Conservation (phyloP, 2,329 filamentous ascomycete genomes). For the Trichoderma cornu-damae region DNA sequence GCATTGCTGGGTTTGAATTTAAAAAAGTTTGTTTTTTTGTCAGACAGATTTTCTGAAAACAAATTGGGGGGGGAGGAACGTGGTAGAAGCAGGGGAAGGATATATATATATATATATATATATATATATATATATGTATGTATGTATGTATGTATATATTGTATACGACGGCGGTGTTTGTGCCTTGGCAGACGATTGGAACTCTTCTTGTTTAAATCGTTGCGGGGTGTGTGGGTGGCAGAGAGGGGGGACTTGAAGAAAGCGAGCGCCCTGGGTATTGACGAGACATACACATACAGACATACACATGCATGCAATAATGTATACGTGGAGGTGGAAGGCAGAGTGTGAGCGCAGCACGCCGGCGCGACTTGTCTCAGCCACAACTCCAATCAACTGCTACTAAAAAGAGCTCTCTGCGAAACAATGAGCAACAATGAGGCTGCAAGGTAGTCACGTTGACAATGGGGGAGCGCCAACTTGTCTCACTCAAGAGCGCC, state of each 20-base stretch:
- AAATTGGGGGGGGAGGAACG: too few species aligned
- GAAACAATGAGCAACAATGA: background rate
- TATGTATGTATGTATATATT: too few species aligned
- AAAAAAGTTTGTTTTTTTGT: background rate
- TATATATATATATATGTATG: too few species aligned
- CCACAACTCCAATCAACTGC: background rate
- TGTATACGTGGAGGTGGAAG: background rate
- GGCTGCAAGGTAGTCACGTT: background rate
- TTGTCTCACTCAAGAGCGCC: background rate
- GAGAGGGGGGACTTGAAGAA: background rate
- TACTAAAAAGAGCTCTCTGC: background rate
- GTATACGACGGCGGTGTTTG: too few species aligned
- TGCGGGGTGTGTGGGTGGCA: background rate
- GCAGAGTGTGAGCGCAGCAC: background rate
- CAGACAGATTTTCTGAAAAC: background rate
- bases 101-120: too few species aligned
- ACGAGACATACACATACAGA: background rate
- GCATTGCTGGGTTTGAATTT: too few species aligned
- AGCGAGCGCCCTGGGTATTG: background rate
- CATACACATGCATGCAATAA: background rate
- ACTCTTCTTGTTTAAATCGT: background rate
- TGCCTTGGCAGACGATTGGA: background rate
- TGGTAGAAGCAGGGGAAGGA: too few species aligned
- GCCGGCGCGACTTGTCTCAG: background rate
- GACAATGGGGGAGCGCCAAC: background rate